phyloP scores from a whole-genome alignment of 208 protist genomes.

The Wallacemonas collosoma region DNA sequence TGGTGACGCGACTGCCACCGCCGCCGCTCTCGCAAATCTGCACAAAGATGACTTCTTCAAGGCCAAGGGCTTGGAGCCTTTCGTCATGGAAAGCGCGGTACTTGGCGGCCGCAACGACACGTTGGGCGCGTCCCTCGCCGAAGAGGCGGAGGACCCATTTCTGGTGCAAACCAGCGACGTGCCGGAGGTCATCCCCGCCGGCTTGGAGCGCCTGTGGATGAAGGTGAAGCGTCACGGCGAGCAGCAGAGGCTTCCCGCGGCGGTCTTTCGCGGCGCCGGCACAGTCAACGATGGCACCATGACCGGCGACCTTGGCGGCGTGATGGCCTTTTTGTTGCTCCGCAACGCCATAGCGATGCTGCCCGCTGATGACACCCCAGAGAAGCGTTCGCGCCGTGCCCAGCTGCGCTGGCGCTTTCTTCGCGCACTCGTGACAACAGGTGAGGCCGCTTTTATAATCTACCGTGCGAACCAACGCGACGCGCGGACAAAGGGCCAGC shows the following conservation, averaged over 20 bases:
- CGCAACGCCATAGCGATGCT: slow-evolving; percentile 41
- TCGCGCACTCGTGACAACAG: slow-evolving; percentile 76
- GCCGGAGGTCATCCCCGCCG: slow-evolving; percentile 21
- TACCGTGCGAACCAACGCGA: slow-evolving; percentile 63
- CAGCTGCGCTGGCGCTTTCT: slow-evolving; percentile 79
- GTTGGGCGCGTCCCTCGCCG: neutral
- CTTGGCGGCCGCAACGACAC: neutral
- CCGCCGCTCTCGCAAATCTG: neutral
- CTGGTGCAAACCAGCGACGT: neutral
- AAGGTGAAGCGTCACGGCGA: slow-evolving; percentile 46
- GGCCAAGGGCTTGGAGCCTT: slow-evolving; percentile 58
- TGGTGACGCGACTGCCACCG: slow-evolving; percentile 13
- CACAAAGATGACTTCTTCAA: slow-evolving; percentile 71
- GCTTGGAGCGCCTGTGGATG: slow-evolving; percentile 53
- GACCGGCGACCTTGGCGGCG: slow-evolving; percentile 42
- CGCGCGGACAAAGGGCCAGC: slow-evolving; percentile 48
- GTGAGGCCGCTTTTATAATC: slow-evolving; percentile 72
- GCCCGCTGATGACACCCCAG: slow-evolving; percentile 32
- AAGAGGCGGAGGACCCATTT: slow-evolving; percentile 15
- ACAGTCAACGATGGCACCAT: slow-evolving; percentile 11
- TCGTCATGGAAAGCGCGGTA: slow-evolving; percentile 28
- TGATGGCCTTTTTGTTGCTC: slow-evolving; percentile 57
- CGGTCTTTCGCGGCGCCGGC: slow-evolving; percentile 41
- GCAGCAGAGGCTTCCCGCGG: slow-evolving; percentile 44
- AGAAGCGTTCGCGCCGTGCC: slow-evolving; percentile 38